Base-by-base conservation (phyloP, 352 stramenopile genomes). In the Halophytophthora polymorphica region DNA sequence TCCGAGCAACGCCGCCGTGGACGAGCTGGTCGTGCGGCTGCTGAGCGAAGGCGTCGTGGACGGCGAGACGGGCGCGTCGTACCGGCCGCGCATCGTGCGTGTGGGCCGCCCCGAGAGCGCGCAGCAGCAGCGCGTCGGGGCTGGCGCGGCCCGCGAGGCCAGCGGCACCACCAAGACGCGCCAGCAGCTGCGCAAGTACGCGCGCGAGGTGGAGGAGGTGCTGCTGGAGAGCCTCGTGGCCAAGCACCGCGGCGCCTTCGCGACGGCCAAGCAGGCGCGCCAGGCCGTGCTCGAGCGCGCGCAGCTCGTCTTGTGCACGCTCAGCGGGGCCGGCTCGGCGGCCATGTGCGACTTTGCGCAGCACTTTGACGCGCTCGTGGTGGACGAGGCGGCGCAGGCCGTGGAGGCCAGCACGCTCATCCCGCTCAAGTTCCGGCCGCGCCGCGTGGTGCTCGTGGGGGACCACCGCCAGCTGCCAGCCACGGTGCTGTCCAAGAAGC, bases 381-480 rank as follows among this genome's bases (percentile, higher is more conserved):
- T 99, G 46, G 96, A 99, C 63, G 97, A 99, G 66, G 97, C 96
- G 4, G 97, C 96, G 2, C 96, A 99, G 69, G 95, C 93, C 2
- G 75, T 99, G 21, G 97, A 99, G 64, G 90, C 89, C 8, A 97
- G 85, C 11, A 94, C 92, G 49, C 98, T 97, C 65, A 98, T 99
- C 65, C 96, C 96, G n/a, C 83, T 99, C 45, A 89, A 96, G 61
- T 97, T 95, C 22, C 80, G 85, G 40, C 81, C 86, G 6, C 75
- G 87, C 17, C 75, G 80, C 28, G 46, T 87, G 29, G 77, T 97
- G 7, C 64, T 98, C 13, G 90, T 95, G 0, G 93, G 89, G 14
- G 97, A 99, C 70, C 97, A 99, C 58, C 91, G 90, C 33, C 97
- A 99, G 76, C 71, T 99, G 10, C 93, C 97, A 38, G 97, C 97